Evolutionary conservation across 1,284 basidiomycete species (phyloP).

Genomic region (Termitomyces sp.): DNA sequence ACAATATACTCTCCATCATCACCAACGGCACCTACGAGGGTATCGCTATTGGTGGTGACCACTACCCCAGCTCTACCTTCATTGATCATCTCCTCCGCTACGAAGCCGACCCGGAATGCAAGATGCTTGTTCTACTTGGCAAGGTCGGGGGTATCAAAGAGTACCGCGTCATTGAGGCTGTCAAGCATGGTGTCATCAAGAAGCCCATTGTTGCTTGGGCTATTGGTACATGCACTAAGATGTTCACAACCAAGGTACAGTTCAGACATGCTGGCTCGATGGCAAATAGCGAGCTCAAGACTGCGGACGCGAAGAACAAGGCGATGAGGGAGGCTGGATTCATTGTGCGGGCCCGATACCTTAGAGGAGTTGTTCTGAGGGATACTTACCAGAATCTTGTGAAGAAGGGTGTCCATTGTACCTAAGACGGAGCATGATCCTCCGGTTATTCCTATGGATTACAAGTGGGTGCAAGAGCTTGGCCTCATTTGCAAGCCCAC

Average conservation of each 20-base stretch:
- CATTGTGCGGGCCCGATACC: constrained; percentile 94
- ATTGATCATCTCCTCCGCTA: constrained; percentile 98
- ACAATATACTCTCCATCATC: constrained; percentile 97
- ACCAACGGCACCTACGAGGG: constrained; percentile 99
- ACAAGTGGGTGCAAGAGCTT: constrained; percentile 99
- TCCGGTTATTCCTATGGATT: constrained; percentile 98
- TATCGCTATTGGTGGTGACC: constrained; percentile 99
- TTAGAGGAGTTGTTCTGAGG: constrained; percentile 93
- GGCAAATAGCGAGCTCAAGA: constrained; percentile 97
- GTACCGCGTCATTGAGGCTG: constrained; percentile 98
- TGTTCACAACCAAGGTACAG: constrained; percentile 99
- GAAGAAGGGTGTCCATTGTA: constrained; percentile 59
- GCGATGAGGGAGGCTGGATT: constrained; percentile 96
- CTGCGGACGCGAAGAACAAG: constrained; percentile 95
- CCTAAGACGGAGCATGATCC: constrained; percentile 83
- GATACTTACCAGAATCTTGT: constrained; percentile 87
- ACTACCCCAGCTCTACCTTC: constrained; percentile 98
- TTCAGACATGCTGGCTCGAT: constrained; percentile 98
- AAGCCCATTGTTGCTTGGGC: constrained; percentile 99
- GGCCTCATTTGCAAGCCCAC: constrained; percentile 98
- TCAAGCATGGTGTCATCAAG: constrained; percentile 90
- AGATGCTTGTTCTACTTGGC: constrained; percentile 97
- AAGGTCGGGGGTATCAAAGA: constrained; percentile 99
- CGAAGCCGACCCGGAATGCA: constrained; percentile 96
- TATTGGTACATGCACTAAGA: constrained; percentile 99